Percentiles rank a stretch among this genome's conserved stretches.
These are phyloP conservation scores for Annona cherimola DNA, from an alignment of 164 flowering plant genomes.

Conservation along the genomic window DNA sequence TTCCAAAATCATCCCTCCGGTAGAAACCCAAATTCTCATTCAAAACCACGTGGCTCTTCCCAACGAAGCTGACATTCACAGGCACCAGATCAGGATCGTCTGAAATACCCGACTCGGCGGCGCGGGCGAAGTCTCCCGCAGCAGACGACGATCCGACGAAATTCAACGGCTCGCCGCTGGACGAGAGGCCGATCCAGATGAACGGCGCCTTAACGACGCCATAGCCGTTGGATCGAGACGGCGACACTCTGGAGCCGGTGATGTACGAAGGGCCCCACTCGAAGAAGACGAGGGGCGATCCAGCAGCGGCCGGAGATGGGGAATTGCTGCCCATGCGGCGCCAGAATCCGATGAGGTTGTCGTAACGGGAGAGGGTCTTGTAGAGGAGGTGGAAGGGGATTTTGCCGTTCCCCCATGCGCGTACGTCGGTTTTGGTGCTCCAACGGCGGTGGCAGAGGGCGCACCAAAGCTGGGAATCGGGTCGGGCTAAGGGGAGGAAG, in stretches of 20 bases:
- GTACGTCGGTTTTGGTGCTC: conserved; percentile 62
- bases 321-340: conserved; percentile 39
- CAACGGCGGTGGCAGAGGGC: conserved; percentile 65
- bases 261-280: conserved; percentile 74
- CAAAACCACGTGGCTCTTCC: conserved; percentile 54
- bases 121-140: conserved; percentile 21
- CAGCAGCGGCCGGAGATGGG: neutral
- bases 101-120: conserved; percentile 19
- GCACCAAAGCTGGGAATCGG: conserved; percentile 56
- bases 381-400: conserved; percentile 51
- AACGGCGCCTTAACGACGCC: conserved; percentile 58
- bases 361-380: conserved; percentile 48
- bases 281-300: conserved; percentile 54
- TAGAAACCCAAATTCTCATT: conserved; percentile 44
- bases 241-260: conserved; percentile 57
- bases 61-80: conserved; percentile 61
- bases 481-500: conserved; percentile 38
- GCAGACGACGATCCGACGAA: conserved; percentile 48
- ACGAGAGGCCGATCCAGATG: conserved; percentile 55
- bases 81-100: conserved; percentile 45
- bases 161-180: conserved; percentile 36
- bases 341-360: conserved; percentile 85
- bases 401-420: conserved; percentile 52
- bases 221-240: conserved; percentile 36
- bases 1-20: conserved; percentile 26